phyloP scores from a whole-genome alignment of 192 early-diverging fungal species.

The Coemansia sp. region DNA sequence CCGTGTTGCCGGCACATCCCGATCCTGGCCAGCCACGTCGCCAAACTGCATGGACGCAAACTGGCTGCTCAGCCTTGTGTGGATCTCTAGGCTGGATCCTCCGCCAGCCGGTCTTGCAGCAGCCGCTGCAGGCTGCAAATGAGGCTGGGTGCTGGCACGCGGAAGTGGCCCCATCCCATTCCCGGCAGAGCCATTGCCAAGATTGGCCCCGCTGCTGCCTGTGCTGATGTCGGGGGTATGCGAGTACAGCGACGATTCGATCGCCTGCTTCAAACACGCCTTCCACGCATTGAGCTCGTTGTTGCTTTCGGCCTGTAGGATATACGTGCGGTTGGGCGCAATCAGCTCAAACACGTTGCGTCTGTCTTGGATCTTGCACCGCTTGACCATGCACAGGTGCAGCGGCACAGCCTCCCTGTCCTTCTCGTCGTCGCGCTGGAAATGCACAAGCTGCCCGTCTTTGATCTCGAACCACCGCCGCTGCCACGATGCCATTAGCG shows the following conservation, averaged over 20 bases:
- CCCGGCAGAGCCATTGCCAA: background rate
- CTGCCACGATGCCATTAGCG: slow-evolving; percentile 77
- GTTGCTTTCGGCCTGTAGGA: slow-evolving; percentile 74
- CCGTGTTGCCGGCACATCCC: slow-evolving; percentile 21
- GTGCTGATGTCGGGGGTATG: slow-evolving; percentile 8
- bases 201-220: background rate
- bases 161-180: background rate
- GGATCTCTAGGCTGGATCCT: slow-evolving; percentile 9
- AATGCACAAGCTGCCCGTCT: slow-evolving; percentile 60
- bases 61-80: slow-evolving; percentile 15
- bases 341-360: slow-evolving; percentile 83
- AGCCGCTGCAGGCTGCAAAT: slow-evolving; percentile 7
- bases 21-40: background rate
- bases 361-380: slow-evolving; percentile 61
- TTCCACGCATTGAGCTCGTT: slow-evolving; percentile 76
- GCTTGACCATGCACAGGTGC: slow-evolving; percentile 75
- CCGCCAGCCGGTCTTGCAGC: background rate
- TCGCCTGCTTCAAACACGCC: slow-evolving; percentile 53
- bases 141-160: slow-evolving; percentile 17
- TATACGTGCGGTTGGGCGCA: slow-evolving; percentile 70
- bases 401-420: slow-evolving; percentile 62
- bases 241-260: slow-evolving; percentile 47
- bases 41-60: background rate
- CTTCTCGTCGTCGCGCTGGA: slow-evolving; percentile 60
- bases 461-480: slow-evolving; percentile 75